Conservation (phyloP, 345 rosid genomes). For the Nasturtium officinale region DNA sequence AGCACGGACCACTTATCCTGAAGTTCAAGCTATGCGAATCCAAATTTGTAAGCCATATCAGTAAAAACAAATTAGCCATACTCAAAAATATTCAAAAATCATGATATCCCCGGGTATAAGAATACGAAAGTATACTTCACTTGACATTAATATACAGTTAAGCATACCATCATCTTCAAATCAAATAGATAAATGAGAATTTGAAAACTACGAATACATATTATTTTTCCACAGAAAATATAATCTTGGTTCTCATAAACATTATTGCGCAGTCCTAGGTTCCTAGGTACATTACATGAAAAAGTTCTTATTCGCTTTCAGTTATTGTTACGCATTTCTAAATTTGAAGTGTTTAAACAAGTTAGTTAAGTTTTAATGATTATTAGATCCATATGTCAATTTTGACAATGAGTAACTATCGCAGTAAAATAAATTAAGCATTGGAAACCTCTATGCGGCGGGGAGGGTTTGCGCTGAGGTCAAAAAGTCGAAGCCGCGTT, state of each 20-base stretch:
- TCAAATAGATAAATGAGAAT: background rate
- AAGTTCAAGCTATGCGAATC: no score
- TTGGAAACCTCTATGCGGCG: background rate
- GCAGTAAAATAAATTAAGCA: background rate
- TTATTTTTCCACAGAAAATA: background rate
- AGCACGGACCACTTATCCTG: background rate
- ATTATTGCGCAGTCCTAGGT: background rate
- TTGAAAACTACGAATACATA: background rate
- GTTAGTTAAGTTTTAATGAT: background rate
- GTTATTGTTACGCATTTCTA: background rate
- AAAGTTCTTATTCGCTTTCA: background rate
- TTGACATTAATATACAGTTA: no score
- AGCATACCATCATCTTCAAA: background rate
- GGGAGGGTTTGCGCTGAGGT: background rate
- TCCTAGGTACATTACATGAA: background rate
- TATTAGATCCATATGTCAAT: no score
- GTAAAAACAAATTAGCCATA: background rate
- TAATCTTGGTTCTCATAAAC: background rate
- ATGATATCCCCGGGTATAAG: no score
- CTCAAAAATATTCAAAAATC: background rate
- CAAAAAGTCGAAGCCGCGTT: constrained; percentile 12
- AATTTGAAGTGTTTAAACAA: background rate
- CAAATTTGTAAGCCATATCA: background rate
- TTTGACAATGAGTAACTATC: no score
- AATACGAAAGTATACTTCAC: background rate